Conservation (phyloP, 2,329 filamentous ascomycete genomes). For the Cephalotrichum gorgonifer region DNA sequence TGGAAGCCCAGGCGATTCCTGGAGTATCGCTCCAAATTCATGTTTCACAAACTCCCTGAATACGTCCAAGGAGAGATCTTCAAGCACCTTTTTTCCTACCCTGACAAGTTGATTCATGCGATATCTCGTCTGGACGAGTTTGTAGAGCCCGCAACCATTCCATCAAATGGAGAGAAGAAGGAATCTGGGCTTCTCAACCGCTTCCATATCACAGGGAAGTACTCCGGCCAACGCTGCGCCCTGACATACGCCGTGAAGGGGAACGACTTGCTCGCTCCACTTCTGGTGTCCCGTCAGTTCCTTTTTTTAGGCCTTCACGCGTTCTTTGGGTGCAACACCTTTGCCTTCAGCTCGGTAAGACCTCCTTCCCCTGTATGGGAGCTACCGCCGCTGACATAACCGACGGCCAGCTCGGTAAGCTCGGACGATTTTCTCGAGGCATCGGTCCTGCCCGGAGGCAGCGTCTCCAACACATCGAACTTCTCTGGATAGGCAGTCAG, state of each 20-base stretch:
- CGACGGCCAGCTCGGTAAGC: constrained; percentile 29
- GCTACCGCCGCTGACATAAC: background rate
- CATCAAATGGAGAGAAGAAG: constrained; percentile 4
- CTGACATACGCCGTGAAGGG: constrained; percentile 24
- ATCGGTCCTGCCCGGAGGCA: constrained; percentile 26
- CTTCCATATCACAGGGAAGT: constrained; percentile 22
- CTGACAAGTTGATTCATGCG: constrained; percentile 25
- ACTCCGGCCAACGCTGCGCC: constrained; percentile 12
- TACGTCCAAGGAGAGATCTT: constrained; percentile 24
- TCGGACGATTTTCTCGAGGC: constrained; percentile 32
- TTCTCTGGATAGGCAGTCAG: constrained; percentile 30
- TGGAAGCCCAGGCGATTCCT: background rate
- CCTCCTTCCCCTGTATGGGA: background rate
- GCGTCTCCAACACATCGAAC: constrained; percentile 32
- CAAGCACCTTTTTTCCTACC: constrained; percentile 21
- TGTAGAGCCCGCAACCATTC: constrained; percentile 11
- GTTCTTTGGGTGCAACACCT: constrained; percentile 39
- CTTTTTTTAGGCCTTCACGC: constrained; percentile 26
- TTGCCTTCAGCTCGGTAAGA: constrained; percentile 31
- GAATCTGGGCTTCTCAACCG: constrained; percentile 20
- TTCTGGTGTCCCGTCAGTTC: constrained; percentile 30
- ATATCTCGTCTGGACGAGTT: constrained; percentile 32
- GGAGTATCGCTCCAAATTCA: constrained; percentile 8
- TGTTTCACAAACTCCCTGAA: constrained; percentile 19
- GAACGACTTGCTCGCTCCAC: constrained; percentile 21